Base-by-base conservation (phyloP, 208 protist species). In the Borovskyia barvae region DNA sequence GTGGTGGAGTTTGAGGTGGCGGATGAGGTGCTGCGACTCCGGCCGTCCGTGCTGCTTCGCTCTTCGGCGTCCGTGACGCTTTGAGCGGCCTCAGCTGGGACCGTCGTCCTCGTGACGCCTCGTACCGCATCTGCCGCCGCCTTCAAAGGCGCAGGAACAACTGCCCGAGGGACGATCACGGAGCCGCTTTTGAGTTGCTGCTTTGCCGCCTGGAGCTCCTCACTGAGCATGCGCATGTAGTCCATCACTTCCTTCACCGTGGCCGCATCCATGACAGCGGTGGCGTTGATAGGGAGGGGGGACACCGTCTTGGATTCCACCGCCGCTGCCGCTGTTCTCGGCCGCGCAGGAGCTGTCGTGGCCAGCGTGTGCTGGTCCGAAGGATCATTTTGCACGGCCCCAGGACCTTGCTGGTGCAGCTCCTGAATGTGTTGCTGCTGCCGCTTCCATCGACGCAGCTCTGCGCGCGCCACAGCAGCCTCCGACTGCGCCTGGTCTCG, bases 401-500 rank as follows among this genome's bases (percentile, higher is more conserved):
- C 42, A 17, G 36, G 12, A 3, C 32, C 26, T 12, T 29, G 32
- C 40, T 50, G 33, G 6, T 37, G 50, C 28, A 12, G n/a, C 26
- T 62, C 35, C 19, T 74, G 24, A 19, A 60, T 25, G 17, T 63
- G 54, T 35, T 47, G 53, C 5, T 73, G 47, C 24, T 55, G 64
- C 6, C 71, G 64, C 46, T 77, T 81, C 80, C 77, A 85, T 8
- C 86, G 70, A 3, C 86, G 82, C 19, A 93, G 67, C 57, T 93
- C 80, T 24, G 86, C 78, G 25, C 79, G 65, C 14, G 79, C 79
- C 2, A 91, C 57, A 6, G 83, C 87, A 0, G 83, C 87, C 64
- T 94, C 87, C 19, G 87, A 94, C 30, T 77, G 72, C 1, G 84
- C 82, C 43, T 77, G 73, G 42, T 94, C 77, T 29, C 83, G 73